A percentile compares a stretch with the other conserved stretches of the same genome.
Evolutionary conservation across 371 early-diverging fungal genomes (phyloP).

Genomic region (Massospora cicadina): DNA sequence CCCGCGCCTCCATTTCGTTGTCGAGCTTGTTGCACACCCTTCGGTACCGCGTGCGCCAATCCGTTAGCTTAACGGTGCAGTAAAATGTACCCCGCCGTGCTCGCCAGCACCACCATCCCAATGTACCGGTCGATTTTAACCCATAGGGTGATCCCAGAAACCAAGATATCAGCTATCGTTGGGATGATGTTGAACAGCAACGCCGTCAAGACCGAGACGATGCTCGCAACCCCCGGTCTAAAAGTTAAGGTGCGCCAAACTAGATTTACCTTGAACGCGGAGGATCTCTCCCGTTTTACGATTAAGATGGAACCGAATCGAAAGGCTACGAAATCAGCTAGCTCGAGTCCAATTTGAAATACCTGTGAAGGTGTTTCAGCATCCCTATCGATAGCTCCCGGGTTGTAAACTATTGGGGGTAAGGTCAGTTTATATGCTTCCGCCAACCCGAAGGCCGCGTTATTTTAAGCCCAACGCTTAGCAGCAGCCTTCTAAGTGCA

Average conservation of each 20-base stretch:
- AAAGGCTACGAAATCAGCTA: slow-evolving; percentile 25
- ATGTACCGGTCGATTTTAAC: slow-evolving; percentile 51
- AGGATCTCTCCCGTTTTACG: slow-evolving; percentile 89
- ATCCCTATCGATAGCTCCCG: slow-evolving; percentile 64
- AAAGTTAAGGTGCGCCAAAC: slow-evolving; percentile 11
- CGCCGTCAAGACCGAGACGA: slow-evolving; percentile 59
- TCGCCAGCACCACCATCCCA: slow-evolving; percentile 64
- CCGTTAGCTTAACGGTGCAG: slow-evolving; percentile 66
- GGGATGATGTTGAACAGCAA: slow-evolving; percentile 80
- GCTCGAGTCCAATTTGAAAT: background rate
- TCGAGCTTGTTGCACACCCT: slow-evolving; percentile 54
- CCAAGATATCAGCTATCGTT: slow-evolving; percentile 60
- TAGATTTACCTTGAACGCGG: slow-evolving; percentile 34
- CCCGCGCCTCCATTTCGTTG: slow-evolving; percentile 49
- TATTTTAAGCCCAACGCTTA: too few species aligned
- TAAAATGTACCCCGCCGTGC: slow-evolving; percentile 74
- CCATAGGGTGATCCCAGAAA: slow-evolving; percentile 59
- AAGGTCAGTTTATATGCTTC: too few species aligned
- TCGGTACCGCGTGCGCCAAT: slow-evolving; percentile 80
- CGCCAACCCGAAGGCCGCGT: too few species aligned
- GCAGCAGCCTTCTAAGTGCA: too few species aligned
- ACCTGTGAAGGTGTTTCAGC: slow-evolving; percentile 65
- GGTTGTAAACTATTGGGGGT: slow-evolving; percentile 50
- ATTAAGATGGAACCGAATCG: slow-evolving; percentile 73
- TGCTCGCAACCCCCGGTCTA: slow-evolving; percentile 70